A percentile compares a stretch with the other conserved stretches of the same genome.
Conservation (phyloP, 2,329 filamentous ascomycete species). For the Trichoderma pleuroti region DNA sequence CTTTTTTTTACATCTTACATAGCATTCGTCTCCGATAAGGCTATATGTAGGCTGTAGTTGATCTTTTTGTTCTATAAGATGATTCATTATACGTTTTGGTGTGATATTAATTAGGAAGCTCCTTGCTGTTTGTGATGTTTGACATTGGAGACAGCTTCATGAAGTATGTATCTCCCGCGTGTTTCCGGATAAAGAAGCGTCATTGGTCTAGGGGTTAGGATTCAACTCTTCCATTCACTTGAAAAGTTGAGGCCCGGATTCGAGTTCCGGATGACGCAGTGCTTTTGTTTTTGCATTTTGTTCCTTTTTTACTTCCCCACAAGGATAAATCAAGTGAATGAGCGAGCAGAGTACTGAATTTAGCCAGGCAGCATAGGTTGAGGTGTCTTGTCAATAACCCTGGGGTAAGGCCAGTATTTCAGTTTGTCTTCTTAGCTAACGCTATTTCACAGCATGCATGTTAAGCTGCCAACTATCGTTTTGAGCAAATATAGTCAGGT, state of each 20-base stretch:
- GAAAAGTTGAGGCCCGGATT: conserved; percentile 19
- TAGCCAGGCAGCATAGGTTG: too few species aligned
- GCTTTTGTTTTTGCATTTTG: background rate
- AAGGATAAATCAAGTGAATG: background rate
- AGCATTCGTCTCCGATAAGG: background rate
- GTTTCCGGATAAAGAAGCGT: background rate
- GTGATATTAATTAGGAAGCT: background rate
- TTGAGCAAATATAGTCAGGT: background rate
- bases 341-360: too few species aligned
- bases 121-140: background rate
- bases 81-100: background rate
- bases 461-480: background rate
- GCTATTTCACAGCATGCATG: background rate
- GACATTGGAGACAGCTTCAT: background rate
- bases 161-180: background rate
- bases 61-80: background rate
- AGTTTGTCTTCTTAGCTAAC: background rate
- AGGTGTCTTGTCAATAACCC: too few species aligned
- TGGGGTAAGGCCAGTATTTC: background rate
- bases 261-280: conserved; percentile 17
- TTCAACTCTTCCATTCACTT: conserved; percentile 13
- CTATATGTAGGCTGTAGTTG: background rate
- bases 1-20: background rate
- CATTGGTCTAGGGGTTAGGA: conserved; percentile 19
- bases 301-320: background rate